These are phyloP conservation scores for Yarrowia bubula DNA, from an alignment of 805 yeast genomes.

Conservation along the genomic window DNA sequence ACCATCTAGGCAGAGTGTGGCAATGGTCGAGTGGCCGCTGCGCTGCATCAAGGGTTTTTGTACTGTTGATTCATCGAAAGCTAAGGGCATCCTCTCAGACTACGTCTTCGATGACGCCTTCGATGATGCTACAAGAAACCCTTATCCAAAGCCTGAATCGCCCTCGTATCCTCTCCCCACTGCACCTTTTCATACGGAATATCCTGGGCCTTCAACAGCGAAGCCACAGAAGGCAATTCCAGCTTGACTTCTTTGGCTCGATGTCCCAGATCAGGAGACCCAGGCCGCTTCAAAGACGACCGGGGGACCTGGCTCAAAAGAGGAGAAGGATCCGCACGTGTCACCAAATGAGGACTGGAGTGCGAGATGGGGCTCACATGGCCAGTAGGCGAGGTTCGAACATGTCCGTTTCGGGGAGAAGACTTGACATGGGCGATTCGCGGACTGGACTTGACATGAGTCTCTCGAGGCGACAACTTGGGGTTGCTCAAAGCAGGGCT, in stretches of 20 bases:
- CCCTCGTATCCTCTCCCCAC: conserved; percentile 38
- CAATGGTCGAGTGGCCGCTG: not conserved
- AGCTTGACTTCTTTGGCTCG: conserved; percentile 1
- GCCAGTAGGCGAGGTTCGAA: not conserved
- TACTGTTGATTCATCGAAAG: too few species aligned
- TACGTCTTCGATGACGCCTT: too few species aligned
- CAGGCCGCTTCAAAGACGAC: not conserved
- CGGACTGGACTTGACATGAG: too few species aligned
- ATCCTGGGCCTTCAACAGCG: conserved; percentile 31
- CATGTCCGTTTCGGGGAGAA: not conserved
- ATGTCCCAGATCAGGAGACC: not conserved
- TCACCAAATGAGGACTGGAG: not conserved
- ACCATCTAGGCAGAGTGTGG: too few species aligned
- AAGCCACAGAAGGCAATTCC: conserved; percentile 18
- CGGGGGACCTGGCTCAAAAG: not conserved
- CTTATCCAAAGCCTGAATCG: conserved; percentile 38
- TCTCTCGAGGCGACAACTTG: not conserved
- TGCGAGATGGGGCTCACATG: not conserved
- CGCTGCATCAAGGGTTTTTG: not conserved
- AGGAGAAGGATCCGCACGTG: not conserved
- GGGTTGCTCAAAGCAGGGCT: not conserved
- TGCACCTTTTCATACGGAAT: conserved; percentile 35
- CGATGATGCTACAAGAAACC: conserved; percentile 28
- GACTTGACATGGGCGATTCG: too few species aligned
- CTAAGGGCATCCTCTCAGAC: too few species aligned